Conservation (phyloP, 2,329 filamentous ascomycete species). For the Colletotrichum godetiae region DNA sequence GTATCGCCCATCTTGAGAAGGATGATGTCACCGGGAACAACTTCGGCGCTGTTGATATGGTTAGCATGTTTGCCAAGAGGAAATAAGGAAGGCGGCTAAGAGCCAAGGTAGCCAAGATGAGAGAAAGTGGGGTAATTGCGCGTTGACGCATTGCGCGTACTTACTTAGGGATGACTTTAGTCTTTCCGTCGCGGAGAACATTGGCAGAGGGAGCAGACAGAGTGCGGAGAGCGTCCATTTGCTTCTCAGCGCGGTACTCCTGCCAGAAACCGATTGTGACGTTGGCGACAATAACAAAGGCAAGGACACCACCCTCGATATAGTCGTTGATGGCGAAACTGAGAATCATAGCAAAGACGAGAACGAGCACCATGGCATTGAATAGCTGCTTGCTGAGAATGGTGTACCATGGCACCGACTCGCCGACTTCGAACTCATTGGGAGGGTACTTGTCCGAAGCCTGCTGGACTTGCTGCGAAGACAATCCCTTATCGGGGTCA, state of each 20-base stretch:
- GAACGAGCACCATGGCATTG: constrained; percentile 83
- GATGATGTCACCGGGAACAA: constrained; percentile 79
- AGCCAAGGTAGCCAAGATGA: constrained; percentile 3
- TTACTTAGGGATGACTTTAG: constrained; percentile 67
- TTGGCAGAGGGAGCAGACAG: constrained; percentile 72
- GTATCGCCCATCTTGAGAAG: constrained; percentile 78
- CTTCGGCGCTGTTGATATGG: constrained; percentile 58
- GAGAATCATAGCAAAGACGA: constrained; percentile 81
- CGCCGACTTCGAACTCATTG: constrained; percentile 78
- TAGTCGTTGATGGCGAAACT: constrained; percentile 75
- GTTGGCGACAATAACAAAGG: constrained; percentile 76
- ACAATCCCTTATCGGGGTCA: constrained; percentile 75
- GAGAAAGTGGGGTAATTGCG: not conserved
- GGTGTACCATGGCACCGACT: constrained; percentile 75
- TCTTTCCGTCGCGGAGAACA: constrained; percentile 70
- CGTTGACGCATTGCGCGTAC: constrained; percentile 41
- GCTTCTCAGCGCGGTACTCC: constrained; percentile 73
- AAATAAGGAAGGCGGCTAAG: constrained; percentile 1
- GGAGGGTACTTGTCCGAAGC: constrained; percentile 70
- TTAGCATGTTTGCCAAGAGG: constrained; percentile 37
- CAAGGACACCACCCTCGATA: constrained; percentile 75
- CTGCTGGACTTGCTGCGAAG: constrained; percentile 66
- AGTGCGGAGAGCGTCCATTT: constrained; percentile 72
- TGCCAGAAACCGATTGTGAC: constrained; percentile 76
- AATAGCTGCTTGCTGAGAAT: constrained; percentile 79